A percentile compares a stretch with the other conserved stretches of the same genome.
These are phyloP conservation scores for Fusarium sterilihyphosum DNA, from an alignment of 2,329 filamentous ascomycete genomes.

Conservation along the genomic window DNA sequence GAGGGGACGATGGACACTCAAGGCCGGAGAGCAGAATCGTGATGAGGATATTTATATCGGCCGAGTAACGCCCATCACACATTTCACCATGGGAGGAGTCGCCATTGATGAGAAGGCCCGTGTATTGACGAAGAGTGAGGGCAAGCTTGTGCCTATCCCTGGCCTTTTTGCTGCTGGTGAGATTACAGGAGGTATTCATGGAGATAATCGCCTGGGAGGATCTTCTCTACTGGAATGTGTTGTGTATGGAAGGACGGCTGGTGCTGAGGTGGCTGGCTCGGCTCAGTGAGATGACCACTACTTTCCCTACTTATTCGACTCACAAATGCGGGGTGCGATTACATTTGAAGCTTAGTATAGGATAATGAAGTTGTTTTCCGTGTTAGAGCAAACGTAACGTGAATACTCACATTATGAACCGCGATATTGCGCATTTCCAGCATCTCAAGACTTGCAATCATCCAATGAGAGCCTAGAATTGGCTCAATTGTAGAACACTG, in stretches of 20 bases:
- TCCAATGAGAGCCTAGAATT: not conserved
- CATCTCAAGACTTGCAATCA: too few species aligned
- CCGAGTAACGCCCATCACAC: constrained; percentile 69
- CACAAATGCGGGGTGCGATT: constrained; percentile 36
- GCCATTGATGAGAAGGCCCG: constrained; percentile 64
- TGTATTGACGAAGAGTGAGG: constrained; percentile 54
- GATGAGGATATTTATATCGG: constrained; percentile 68
- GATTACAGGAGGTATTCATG: constrained; percentile 72
- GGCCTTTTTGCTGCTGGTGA: constrained; percentile 73
- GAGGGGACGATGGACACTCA: constrained; percentile 66
- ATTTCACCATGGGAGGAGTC: constrained; percentile 75
- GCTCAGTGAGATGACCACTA: not conserved
- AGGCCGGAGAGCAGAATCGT: constrained; percentile 52
- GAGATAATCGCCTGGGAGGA: constrained; percentile 69
- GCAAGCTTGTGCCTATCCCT: constrained; percentile 55
- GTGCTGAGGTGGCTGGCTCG: constrained; percentile 42
- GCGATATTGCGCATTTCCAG: too few species aligned
- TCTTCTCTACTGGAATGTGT: constrained; percentile 71
- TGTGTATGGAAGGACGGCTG: constrained; percentile 70
- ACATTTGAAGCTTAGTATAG: not conserved
- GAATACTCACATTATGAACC: not conserved
- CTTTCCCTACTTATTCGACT: constrained; percentile 6
- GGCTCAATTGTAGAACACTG: not conserved
- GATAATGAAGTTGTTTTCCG: too few species aligned
- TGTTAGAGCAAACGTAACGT: not conserved